A percentile compares a stretch with the other conserved stretches of the same genome.
Conservation (phyloP, 2,329 filamentous ascomycete genomes). For the Sarocladium kiliense region DNA sequence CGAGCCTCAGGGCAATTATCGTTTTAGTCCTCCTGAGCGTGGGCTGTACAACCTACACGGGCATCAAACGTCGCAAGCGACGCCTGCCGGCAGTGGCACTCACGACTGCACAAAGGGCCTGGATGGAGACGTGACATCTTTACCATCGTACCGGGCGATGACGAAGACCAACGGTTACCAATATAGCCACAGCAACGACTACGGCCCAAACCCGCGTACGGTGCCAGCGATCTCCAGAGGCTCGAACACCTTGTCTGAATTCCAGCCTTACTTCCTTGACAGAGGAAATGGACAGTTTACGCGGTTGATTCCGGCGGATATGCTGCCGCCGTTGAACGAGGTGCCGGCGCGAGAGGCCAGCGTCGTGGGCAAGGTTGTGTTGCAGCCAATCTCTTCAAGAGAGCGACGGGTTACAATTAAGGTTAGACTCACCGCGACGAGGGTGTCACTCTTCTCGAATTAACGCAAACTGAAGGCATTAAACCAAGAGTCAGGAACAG, state of each 20-base stretch:
- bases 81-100: neutral
- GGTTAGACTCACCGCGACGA: constrained; percentile 27
- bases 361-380: constrained; percentile 38
- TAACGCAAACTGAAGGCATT: neutral
- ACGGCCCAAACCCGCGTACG: neutral
- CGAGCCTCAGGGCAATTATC: neutral
- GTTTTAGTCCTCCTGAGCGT: neutral
- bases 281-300: constrained; percentile 50
- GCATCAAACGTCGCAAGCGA: neutral
- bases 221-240: neutral
- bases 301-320: constrained; percentile 50
- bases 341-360: constrained; percentile 36
- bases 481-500: constrained; percentile 7
- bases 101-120: neutral
- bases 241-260: neutral
- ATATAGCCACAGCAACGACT: neutral
- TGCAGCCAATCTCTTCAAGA: constrained; percentile 27
- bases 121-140: neutral
- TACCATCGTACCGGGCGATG: neutral
- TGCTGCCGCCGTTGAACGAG: constrained; percentile 38
- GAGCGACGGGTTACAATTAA: constrained; percentile 27
- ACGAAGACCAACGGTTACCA: neutral
- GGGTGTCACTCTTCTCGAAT: neutral
- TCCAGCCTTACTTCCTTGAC: constrained; percentile 41
- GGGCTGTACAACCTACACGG: neutral